Evolutionary conservation across 371 early-diverging fungal species (phyloP).

Genomic region (Apophysomyces trapeziformis): DNA sequence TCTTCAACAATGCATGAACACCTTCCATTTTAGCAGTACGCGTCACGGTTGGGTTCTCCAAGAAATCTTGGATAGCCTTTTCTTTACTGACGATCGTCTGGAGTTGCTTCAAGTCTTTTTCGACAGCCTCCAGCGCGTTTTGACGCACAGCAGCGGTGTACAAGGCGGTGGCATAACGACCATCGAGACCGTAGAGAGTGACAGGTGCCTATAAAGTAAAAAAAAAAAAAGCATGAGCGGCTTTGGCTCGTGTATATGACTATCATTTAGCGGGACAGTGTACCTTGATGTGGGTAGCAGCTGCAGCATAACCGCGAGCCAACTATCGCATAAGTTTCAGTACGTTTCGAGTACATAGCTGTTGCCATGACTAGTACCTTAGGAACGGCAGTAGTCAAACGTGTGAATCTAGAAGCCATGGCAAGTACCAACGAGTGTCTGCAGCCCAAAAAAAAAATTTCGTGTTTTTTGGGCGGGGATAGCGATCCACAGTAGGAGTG

Average conservation of each 20-base stretch:
- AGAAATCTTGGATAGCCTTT: constrained; percentile 67
- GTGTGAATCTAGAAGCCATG: constrained; percentile 57
- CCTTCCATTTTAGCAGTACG: constrained; percentile 78
- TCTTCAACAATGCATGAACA: constrained; percentile 63
- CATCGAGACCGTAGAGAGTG: constrained; percentile 91
- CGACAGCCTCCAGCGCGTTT: constrained; percentile 83
- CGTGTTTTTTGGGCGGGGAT: not conserved
- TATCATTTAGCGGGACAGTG: not conserved
- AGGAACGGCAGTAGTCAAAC: constrained; percentile 50
- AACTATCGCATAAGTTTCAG: constrained; percentile 35
- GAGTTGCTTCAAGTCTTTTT: constrained; percentile 82
- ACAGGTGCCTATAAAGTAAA: constrained; percentile 72
- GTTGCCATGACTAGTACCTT: constrained; percentile 31
- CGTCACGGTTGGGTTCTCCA: constrained; percentile 90
- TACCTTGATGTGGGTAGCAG: constrained; percentile 57
- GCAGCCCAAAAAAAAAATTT: not conserved
- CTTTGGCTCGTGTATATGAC: constrained; percentile 11
- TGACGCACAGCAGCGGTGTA: constrained; percentile 92
- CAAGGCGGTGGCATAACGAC: constrained; percentile 97
- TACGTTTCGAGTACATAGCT: not conserved
- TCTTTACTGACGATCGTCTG: constrained; percentile 74
- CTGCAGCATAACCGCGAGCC: constrained; percentile 64
- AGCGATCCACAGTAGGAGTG: too few relatives aligned
- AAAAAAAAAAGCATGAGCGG: not conserved
- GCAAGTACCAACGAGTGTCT: constrained; percentile 4